Percentiles rank a stretch among this genome's conserved stretches.
Evolutionary conservation across 2,329 filamentous ascomycete species (phyloP).

Genomic region (Alternaria postmessia): DNA sequence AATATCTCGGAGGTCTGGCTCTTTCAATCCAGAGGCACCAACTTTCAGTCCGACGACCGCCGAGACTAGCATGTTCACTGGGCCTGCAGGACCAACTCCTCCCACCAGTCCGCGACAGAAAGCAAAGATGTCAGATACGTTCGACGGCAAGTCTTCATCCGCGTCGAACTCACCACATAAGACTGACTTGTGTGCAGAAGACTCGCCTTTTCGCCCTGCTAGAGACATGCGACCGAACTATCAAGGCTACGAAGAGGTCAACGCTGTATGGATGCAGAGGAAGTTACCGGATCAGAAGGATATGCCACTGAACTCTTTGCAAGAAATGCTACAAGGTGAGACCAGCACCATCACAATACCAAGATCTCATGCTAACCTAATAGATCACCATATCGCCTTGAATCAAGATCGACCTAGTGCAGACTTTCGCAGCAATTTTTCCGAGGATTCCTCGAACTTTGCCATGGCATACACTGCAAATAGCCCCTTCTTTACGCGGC

Average conservation of each 20-base stretch:
- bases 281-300: neutral
- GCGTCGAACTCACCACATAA: no score
- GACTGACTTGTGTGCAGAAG: conserved; percentile 9
- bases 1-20: neutral
- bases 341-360: neutral
- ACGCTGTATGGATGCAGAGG: neutral
- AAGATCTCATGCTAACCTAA: neutral
- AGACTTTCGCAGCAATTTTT: neutral
- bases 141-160: neutral
- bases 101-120: neutral
- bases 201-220: conserved; percentile 11
- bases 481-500: neutral
- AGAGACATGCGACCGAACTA: conserved; percentile 8
- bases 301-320: conserved; percentile 2
- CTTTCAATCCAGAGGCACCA: conserved; percentile 26
- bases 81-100: neutral
- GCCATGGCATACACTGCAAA: neutral
- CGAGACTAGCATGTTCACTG: neutral
- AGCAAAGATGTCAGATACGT: neutral
- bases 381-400: conserved; percentile 4
- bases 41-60: conserved; percentile 17
- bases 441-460: neutral
- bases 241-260: neutral
- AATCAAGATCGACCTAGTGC: neutral
- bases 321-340: conserved; percentile 8